Evolutionary conservation across 1,284 basidiomycete species (phyloP), one percentile per base, ranked within the genome.

Genomic region (Pisolithus thermaeus): DNA sequence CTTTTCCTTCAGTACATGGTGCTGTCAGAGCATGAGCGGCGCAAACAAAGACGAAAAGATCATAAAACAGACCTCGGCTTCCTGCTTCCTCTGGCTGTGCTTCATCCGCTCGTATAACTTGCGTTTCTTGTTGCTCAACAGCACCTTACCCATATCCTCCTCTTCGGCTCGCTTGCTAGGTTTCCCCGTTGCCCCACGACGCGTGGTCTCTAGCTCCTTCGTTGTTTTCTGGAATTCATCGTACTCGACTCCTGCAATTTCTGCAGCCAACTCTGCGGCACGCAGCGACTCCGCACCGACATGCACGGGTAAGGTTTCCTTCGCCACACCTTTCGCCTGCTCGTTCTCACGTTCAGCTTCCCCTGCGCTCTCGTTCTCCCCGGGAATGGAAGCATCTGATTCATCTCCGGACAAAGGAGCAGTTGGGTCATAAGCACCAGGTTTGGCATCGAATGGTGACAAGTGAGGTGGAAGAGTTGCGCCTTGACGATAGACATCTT

Each of bases 81-180:
- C 76, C 56, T 85, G 84, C 71, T 90, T 92, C 66, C 81, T 80
- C 67, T 95, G 81, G 56, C 87, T 85, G 70, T 92, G 85, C 73
- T 93, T 92, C 83, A 98, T 90, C 74, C 91, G 90, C 70, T 96
- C 92, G 73, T 97, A 98, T 61, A 99, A 71, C 73, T 97, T 97
- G 62, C 87, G 82, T 73, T 97, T 90, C 74, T 91, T 95, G 74
- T 95, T 97, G 73, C 91, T 96, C 84, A 99, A 87, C 83, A 99
- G 83, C 84, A 97, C 97, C 79, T 96, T 97, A 70, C 93, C 90
- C 87, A 97, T 92, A 64, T 96, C 89, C 66, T 87, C 78, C 67
- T 97, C 93, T 14, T 71, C 75, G 28, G 73, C 70, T 56, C 59
- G 71, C 60, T 60, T 58, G 39, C 61, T 53, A 27, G 50, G 47